Evolutionary conservation across 208 protist species (phyloP).

Genomic region (Trypanosoma conorhini): DNA sequence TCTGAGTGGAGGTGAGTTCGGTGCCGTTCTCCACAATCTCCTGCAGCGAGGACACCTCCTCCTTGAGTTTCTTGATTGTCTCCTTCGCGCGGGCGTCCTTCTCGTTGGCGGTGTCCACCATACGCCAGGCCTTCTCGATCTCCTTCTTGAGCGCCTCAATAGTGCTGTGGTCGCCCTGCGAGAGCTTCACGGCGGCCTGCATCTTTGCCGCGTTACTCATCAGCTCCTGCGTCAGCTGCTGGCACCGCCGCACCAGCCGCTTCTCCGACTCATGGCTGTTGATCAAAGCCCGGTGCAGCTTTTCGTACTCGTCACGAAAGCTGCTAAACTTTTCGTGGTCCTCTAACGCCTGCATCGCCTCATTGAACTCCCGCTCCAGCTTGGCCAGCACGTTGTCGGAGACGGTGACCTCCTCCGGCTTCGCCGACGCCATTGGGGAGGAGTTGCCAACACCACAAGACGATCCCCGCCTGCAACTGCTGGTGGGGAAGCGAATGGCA

Average conservation of each 20-base stretch:
- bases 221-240: constrained; percentile 97
- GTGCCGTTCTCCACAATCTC: constrained; percentile 94
- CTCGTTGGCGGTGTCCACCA: constrained; percentile 97
- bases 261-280: constrained; percentile 98
- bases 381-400: constrained; percentile 77
- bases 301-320: constrained; percentile 98
- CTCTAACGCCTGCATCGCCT: constrained; percentile 93
- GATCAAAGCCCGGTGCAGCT: constrained; percentile 95
- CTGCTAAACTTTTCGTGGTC: constrained; percentile 94
- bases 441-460: neutral
- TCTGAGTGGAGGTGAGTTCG: constrained; percentile 90
- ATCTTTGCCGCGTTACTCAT: constrained; percentile 98
- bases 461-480: too few relatives aligned
- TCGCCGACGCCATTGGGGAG: constrained; percentile 8
- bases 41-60: constrained; percentile 94
- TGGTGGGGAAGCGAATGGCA: neutral
- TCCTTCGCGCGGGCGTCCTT: constrained; percentile 97
- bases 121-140: constrained; percentile 97
- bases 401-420: constrained; percentile 60
- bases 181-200: constrained; percentile 95
- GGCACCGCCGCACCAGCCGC: constrained; percentile 94
- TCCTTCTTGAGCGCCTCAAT: constrained; percentile 97
- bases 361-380: constrained; percentile 95
- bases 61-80: constrained; percentile 95
- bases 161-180: constrained; percentile 97